phyloP scores from a whole-genome alignment of 2,329 filamentous ascomycete species.

The Xylaria sp. region DNA sequence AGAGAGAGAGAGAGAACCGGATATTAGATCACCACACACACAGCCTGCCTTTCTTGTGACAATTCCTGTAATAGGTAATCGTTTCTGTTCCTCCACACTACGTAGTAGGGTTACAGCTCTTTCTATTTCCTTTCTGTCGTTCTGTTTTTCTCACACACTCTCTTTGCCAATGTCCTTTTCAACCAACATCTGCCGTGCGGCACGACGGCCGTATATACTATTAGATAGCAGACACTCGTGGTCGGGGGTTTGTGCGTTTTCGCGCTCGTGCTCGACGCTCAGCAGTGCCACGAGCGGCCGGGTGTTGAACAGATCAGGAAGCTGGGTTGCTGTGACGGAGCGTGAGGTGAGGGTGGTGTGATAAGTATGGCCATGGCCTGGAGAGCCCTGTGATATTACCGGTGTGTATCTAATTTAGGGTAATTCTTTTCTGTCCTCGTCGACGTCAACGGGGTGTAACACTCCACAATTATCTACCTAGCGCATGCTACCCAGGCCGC shows the following conservation, averaged over 20 bases:
- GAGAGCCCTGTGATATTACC: constrained; percentile 30
- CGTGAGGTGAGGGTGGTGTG: constrained; percentile 36
- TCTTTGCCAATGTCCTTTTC: background rate
- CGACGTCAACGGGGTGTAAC: constrained; percentile 20
- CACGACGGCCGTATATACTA: constrained; percentile 14
- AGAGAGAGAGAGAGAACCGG: too few species aligned
- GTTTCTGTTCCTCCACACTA: constrained; percentile 6
- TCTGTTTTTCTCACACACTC: background rate
- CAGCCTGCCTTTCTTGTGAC: background rate
- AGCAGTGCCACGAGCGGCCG: constrained; percentile 21
- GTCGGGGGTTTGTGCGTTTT: constrained; percentile 24
- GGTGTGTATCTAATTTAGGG: constrained; percentile 10
- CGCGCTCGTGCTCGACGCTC: constrained; percentile 19
- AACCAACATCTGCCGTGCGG: constrained; percentile 24
- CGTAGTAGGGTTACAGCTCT: background rate
- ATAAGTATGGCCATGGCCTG: constrained; percentile 32
- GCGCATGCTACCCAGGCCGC: background rate
- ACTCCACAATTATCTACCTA: constrained; percentile 11
- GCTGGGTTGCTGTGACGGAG: constrained; percentile 18
- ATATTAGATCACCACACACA: constrained; percentile 13
- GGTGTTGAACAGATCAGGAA: constrained; percentile 37
- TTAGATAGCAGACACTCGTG: background rate
- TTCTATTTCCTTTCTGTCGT: background rate
- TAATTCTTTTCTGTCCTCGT: constrained; percentile 16
- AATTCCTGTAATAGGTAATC: background rate